Conservation (phyloP, 179 eudicot species). For the Pouteria campechiana region DNA sequence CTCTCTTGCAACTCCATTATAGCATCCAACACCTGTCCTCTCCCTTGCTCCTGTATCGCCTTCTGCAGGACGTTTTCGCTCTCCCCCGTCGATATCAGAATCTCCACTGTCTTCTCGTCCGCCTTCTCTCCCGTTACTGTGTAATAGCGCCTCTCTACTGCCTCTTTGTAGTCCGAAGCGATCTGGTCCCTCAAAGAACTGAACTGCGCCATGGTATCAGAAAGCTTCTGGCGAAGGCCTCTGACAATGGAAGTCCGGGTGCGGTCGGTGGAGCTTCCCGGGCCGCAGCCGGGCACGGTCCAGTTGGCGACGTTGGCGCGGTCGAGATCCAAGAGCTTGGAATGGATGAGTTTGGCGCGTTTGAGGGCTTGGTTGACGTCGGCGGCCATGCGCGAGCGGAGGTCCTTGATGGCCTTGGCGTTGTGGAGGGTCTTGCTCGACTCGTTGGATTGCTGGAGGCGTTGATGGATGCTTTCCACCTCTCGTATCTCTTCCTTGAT, state of each 20-base stretch:
- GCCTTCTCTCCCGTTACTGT: slow-evolving; percentile 65
- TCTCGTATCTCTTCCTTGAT: slow-evolving; percentile 46
- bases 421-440: slow-evolving; percentile 61
- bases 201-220: slow-evolving; percentile 60
- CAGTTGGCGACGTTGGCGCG: slow-evolving; percentile 55
- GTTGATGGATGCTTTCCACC: slow-evolving; percentile 45
- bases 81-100: slow-evolving; percentile 44
- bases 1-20: slow-evolving; percentile 74
- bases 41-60: slow-evolving; percentile 65
- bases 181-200: slow-evolving; percentile 43
- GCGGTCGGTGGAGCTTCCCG: slow-evolving; percentile 90
- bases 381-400: slow-evolving; percentile 60
- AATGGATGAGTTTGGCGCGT: slow-evolving; percentile 44
- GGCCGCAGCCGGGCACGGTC: slow-evolving; percentile 68
- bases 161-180: slow-evolving; percentile 76
- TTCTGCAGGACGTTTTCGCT: slow-evolving; percentile 53
- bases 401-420: slow-evolving; percentile 49
- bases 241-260: slow-evolving; percentile 65
- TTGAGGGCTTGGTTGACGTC: slow-evolving; percentile 49
- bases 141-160: slow-evolving; percentile 56
- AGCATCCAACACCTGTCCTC: slow-evolving; percentile 66
- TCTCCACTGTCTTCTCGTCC: slow-evolving; percentile 43
- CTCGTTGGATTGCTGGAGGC: slow-evolving; percentile 52
- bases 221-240: slow-evolving; percentile 66
- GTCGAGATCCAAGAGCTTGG: slow-evolving; percentile 52